phyloP scores from a whole-genome alignment of 768 basidiomycete genomes.

The Leccinum boreale region DNA sequence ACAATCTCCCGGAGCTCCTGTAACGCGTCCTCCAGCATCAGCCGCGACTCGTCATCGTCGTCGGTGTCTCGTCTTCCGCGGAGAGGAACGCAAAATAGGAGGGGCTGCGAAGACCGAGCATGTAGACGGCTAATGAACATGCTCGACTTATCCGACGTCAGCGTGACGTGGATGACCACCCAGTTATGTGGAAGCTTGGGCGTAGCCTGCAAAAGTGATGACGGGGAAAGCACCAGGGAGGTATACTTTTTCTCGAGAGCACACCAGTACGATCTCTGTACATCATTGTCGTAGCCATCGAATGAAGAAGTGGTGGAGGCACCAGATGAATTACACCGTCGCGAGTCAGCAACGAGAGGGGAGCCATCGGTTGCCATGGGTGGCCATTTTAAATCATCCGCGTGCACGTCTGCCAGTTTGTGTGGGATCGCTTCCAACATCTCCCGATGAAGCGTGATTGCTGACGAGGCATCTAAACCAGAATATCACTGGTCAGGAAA shows the following conservation, averaged over 20 bases:
- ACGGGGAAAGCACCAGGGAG: conserved; percentile 18
- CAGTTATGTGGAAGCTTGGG: conserved; percentile 67
- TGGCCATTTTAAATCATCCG: conserved; percentile 80
- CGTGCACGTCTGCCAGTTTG: conserved; percentile 51
- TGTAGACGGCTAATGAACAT: conserved; percentile 83
- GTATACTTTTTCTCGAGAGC: conserved; percentile 52
- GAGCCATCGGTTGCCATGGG: conserved; percentile 44
- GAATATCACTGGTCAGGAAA: not conserved
- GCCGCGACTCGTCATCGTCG: conserved; percentile 66
- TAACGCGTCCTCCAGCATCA: conserved; percentile 73
- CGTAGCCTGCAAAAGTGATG: conserved; percentile 41
- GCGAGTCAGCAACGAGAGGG: conserved; percentile 27
- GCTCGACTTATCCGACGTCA: conserved; percentile 79
- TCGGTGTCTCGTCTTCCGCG: conserved; percentile 76
- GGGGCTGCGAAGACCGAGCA: conserved; percentile 46
- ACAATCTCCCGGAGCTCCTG: conserved; percentile 79
- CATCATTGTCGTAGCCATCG: conserved; percentile 38
- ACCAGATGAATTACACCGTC: conserved; percentile 17
- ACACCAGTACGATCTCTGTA: conserved; percentile 58
- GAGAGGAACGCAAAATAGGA: conserved; percentile 88
- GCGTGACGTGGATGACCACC: conserved; percentile 79
- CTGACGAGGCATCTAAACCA: conserved; percentile 61
- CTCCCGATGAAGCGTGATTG: conserved; percentile 81
- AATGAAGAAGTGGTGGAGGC: conserved; percentile 15
- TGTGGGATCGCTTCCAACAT: conserved; percentile 76